These are phyloP conservation scores for Xylaria digitata DNA, from an alignment of 2,329 filamentous ascomycete genomes.

Conservation along the genomic window DNA sequence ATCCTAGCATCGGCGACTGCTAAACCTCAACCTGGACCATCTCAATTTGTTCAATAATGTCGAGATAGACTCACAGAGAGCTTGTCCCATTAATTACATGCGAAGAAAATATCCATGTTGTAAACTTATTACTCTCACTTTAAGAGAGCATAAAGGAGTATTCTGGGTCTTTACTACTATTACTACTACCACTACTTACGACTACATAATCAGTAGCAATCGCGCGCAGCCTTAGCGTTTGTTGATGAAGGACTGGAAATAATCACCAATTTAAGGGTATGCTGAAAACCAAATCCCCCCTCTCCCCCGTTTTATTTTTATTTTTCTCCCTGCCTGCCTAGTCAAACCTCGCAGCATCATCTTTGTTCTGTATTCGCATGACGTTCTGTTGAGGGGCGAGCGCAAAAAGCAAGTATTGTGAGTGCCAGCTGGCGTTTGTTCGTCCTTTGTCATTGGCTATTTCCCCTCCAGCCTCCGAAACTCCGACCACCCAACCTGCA, in stretches of 20 bases:
- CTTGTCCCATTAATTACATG: constrained; percentile 39
- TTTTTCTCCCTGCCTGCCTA: constrained; percentile 26
- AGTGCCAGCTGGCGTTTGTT: constrained; percentile 45
- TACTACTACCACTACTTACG: constrained; percentile 31
- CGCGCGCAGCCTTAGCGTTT: constrained; percentile 37
- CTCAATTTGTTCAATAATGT: constrained; percentile 36
- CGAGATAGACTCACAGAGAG: constrained; percentile 39
- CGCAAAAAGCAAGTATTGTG: constrained; percentile 39
- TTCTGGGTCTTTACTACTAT: constrained; percentile 37
- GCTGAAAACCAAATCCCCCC: constrained; percentile 45
- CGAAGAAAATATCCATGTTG: constrained; percentile 42
- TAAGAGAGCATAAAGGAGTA: constrained; percentile 48
- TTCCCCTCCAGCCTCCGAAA: constrained; percentile 32
- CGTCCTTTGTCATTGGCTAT: constrained; percentile 41
- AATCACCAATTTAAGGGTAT: constrained; percentile 46
- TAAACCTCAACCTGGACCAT: constrained; percentile 26
- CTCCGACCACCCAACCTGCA: constrained; percentile 32
- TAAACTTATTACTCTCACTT: constrained; percentile 49
- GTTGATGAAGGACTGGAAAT: constrained; percentile 40
- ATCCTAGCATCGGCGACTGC: constrained; percentile 15
- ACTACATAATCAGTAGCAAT: constrained; percentile 40
- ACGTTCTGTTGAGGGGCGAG: constrained; percentile 35
- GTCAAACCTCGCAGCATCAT: constrained; percentile 39
- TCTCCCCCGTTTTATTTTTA: constrained; percentile 25
- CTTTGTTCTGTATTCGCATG: constrained; percentile 38